These are phyloP conservation scores for Neurospora crassa DNA, from an alignment of 2,329 filamentous ascomycete genomes.

Conservation along the genomic window DNA sequence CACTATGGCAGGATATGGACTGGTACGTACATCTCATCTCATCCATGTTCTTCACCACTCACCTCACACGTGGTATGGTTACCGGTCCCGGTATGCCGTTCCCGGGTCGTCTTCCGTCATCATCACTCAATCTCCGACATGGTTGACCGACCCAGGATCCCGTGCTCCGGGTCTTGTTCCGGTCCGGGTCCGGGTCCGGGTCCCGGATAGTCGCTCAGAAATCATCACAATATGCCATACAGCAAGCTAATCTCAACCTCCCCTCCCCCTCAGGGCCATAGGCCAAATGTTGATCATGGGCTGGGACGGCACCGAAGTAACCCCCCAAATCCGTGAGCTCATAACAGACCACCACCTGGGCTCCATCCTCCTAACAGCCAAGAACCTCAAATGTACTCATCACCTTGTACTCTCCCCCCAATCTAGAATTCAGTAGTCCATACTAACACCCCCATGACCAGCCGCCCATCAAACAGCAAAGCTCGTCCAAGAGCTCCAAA, in stretches of 20 bases:
- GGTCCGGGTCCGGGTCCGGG: neutral
- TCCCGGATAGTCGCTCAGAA: neutral
- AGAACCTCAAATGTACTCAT: slow-evolving; percentile 69
- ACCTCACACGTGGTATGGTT: neutral
- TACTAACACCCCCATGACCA: slow-evolving; percentile 29
- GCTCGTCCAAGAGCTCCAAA: slow-evolving; percentile 85
- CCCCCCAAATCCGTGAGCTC: slow-evolving; percentile 69
- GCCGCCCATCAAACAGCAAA: slow-evolving; percentile 83
- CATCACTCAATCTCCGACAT: neutral
- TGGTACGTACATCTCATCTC: slow-evolving; percentile 44
- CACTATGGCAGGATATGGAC: slow-evolving; percentile 67
- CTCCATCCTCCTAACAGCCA: slow-evolving; percentile 74
- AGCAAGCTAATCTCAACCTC: slow-evolving; percentile 4
- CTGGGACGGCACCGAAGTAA: slow-evolving; percentile 77
- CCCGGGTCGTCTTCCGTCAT: neutral
- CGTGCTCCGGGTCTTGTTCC: neutral
- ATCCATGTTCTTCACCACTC: slow-evolving; percentile 1
- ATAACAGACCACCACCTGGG: slow-evolving; percentile 83
- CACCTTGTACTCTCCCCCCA: neutral
- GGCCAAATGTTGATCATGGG: slow-evolving; percentile 76
- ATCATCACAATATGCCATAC: neutral
- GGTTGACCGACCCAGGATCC: neutral
- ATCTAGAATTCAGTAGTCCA: neutral
- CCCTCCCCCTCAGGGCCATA: slow-evolving; percentile 43
- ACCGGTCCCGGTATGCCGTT: neutral